A percentile compares a stretch with the other conserved stretches of the same genome.
Evolutionary conservation across 441 rosid species (phyloP).

Genomic region (Rhodomyrtus psidioides): DNA sequence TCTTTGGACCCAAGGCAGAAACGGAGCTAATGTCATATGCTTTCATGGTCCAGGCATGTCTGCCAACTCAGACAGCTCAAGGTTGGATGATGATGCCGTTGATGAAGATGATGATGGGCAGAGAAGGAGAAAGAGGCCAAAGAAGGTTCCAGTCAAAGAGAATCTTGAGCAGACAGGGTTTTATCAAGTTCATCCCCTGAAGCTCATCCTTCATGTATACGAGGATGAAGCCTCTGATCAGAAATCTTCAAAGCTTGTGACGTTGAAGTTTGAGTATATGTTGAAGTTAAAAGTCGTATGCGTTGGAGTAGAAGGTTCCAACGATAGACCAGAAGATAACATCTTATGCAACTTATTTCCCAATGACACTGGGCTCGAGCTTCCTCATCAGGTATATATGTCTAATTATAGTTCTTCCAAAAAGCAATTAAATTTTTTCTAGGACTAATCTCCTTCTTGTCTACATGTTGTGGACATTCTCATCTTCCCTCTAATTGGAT

Average conservation of each 20-base stretch:
- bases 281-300: slow-evolving; percentile 74
- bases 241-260: slow-evolving; percentile 39
- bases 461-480: not conserved
- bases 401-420: not conserved
- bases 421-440: not conserved
- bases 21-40: not conserved
- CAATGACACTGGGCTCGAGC: slow-evolving; percentile 75
- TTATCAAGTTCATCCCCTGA: slow-evolving; percentile 71
- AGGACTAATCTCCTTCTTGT: not conserved
- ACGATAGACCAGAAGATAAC: slow-evolving; percentile 42
- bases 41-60: slow-evolving; percentile 35
- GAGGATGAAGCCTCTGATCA: slow-evolving; percentile 58
- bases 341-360: slow-evolving; percentile 72
- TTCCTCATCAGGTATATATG: slow-evolving; percentile 72
- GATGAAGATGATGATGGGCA: slow-evolving; percentile 88
- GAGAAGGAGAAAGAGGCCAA: slow-evolving; percentile 68
- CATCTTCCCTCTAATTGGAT: not conserved
- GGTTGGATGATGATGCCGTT: slow-evolving; percentile 69
- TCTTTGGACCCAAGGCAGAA: not conserved
- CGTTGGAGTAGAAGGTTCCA: slow-evolving; percentile 59
- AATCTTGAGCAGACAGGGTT: slow-evolving; percentile 42
- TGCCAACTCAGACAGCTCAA: slow-evolving; percentile 42
- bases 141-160: slow-evolving; percentile 59
- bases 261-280: slow-evolving; percentile 71
- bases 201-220: slow-evolving; percentile 48